phyloP scores from a whole-genome alignment of 108 stramenopile genomes.

The Cyclotella distinguenda region DNA sequence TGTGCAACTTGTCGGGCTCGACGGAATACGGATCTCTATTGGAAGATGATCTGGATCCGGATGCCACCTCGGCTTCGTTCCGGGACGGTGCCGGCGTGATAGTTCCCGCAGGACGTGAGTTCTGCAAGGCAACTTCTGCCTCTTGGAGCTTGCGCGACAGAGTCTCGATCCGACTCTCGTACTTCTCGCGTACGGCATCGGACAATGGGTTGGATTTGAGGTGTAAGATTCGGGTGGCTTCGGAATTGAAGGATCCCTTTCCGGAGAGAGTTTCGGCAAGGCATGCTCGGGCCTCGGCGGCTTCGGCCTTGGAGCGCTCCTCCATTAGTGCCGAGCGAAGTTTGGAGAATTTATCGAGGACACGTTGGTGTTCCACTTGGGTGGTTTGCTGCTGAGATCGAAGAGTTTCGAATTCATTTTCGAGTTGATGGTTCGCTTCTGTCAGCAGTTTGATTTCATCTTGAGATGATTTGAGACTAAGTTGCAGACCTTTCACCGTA shows the following conservation, averaged over 20 bases:
- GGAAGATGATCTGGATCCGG: slow-evolving; percentile 25
- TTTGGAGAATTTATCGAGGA: slow-evolving; percentile 78
- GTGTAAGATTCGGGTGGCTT: slow-evolving; percentile 76
- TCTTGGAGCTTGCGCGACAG: slow-evolving; percentile 60
- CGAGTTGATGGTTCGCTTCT: slow-evolving; percentile 25
- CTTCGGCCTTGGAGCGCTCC: slow-evolving; percentile 75
- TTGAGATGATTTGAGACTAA: slow-evolving; percentile 48
- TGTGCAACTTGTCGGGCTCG: slow-evolving; percentile 85
- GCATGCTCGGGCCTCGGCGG: slow-evolving; percentile 62
- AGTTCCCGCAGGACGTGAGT: not conserved
- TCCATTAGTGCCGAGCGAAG: slow-evolving; percentile 69
- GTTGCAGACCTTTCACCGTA: slow-evolving; percentile 38
- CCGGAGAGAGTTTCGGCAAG: slow-evolving; percentile 79
- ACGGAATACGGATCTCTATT: slow-evolving; percentile 23
- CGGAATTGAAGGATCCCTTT: slow-evolving; percentile 83
- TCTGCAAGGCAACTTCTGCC: slow-evolving; percentile 9
- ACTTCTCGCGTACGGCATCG: slow-evolving; percentile 61
- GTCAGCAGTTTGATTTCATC: slow-evolving; percentile 58
- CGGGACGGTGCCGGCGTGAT: slow-evolving; percentile 26
- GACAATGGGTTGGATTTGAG: slow-evolving; percentile 72
- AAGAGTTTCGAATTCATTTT: slow-evolving; percentile 39
- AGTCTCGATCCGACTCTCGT: slow-evolving; percentile 59
- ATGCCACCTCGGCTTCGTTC: slow-evolving; percentile 19
- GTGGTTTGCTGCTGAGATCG: slow-evolving; percentile 26
- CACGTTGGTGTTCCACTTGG: slow-evolving; percentile 55